Base-by-base conservation (phyloP, 495 filamentous ascomycete species). In the Letharia lupina region DNA sequence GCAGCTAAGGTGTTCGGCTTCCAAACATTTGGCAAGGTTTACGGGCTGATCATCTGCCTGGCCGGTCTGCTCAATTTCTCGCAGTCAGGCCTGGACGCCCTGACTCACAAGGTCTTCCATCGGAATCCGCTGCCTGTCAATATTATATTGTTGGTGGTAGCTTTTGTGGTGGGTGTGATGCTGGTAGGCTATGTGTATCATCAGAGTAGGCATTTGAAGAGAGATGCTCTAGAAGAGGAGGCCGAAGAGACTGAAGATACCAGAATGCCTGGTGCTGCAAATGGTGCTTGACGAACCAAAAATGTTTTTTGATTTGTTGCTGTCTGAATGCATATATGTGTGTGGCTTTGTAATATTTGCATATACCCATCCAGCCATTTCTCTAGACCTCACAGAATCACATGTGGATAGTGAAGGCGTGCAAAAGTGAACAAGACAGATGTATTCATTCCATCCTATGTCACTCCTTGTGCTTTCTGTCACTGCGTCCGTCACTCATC, bases 1-100 rank as follows among this genome's bases (percentile, higher is more conserved):
- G 80, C 86, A 54, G 93, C 91, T 41, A 97, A 97, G 76, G 93
- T 98, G 42, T 98, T 98, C 74, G 93, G 94, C 11, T 96, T 96
- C 77, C 86, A 85, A 67, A 96, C 93, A 0, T 98, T 97, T 69
- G 93, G 93, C 37, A 96, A 89, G 64, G 91, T 98, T 37, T 97
- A 98, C 73, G 94, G 94, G n/a, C 81, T 92, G 11, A 87, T 96
- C 64, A 97, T 97, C 66, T 96, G 91, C 72, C 73, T 94, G 5
- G 87, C 92, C 3, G 94, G 94, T 9, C 70, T 98, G 15, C 81
- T 93, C 60, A 96, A 96, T 75, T 93, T 98, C 70, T 84, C 82
- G 23, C 93, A 98, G 78, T 86, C 86, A 13, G 91, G 82, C 0
- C 77, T 98, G 39, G 94, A 97, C 74, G 86, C 86, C 63, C 68